Conservation (phyloP, 495 filamentous ascomycete species). For the Aspergillus incahuasiensis region DNA sequence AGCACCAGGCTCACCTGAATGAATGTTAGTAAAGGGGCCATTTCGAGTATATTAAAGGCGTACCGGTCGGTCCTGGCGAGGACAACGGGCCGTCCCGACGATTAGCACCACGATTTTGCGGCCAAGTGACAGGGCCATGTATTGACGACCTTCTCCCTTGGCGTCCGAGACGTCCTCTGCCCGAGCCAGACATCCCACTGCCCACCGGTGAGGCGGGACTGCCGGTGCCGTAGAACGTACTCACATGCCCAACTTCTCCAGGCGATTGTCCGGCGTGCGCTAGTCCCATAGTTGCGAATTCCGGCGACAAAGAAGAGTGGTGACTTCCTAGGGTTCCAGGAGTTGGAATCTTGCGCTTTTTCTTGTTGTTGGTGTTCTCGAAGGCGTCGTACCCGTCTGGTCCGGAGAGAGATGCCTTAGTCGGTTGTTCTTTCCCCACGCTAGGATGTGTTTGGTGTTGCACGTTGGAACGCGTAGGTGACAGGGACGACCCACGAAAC, state of each 20-base stretch:
- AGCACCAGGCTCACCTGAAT: slow-evolving; percentile 30
- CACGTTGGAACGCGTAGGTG: slow-evolving; percentile 29
- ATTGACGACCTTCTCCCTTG: slow-evolving; percentile 57
- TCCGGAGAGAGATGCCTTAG: slow-evolving; percentile 35
- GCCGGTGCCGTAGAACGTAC: slow-evolving; percentile 54
- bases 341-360: slow-evolving; percentile 95
- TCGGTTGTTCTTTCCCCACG: slow-evolving; percentile 25
- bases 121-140: slow-evolving; percentile 36
- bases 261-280: slow-evolving; percentile 40
- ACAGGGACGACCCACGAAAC: slow-evolving; percentile 36
- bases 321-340: slow-evolving; percentile 65
- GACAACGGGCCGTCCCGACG: slow-evolving; percentile 39
- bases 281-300: slow-evolving; percentile 59
- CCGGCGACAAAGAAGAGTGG: slow-evolving; percentile 56
- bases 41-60: slow-evolving; percentile 1
- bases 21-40: slow-evolving; percentile 5
- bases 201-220: slow-evolving; percentile 45
- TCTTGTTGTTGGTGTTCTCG: slow-evolving; percentile 99
- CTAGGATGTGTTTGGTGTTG: slow-evolving; percentile 23
- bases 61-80: slow-evolving; percentile 39
- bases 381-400: slow-evolving; percentile 94
- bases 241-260: slow-evolving; percentile 45
- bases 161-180: slow-evolving; percentile 73
- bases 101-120: slow-evolving; percentile 29
- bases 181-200: slow-evolving; percentile 70